phyloP scores from a whole-genome alignment of 495 filamentous ascomycete genomes.

The Trypethelium eluteriae region DNA sequence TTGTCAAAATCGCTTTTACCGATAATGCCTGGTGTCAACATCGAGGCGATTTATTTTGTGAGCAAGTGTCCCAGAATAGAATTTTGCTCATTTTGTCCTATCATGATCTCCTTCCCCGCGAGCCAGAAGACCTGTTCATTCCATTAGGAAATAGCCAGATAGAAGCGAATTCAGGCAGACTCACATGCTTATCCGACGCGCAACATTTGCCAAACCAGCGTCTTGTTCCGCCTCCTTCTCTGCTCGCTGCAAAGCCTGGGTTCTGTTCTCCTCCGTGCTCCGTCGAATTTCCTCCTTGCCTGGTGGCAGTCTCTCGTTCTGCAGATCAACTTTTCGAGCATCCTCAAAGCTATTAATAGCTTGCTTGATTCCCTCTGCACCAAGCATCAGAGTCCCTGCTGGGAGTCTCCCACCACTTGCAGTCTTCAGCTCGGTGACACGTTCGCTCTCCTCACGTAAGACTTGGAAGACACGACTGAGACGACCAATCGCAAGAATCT shows the following conservation, averaged over 20 bases:
- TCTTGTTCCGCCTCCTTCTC: conserved; percentile 86
- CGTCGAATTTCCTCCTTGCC: conserved; percentile 82
- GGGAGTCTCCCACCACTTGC: conserved; percentile 88
- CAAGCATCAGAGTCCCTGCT: conserved; percentile 93
- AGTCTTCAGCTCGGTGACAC: conserved; percentile 95
- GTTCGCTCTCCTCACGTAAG: conserved; percentile 90
- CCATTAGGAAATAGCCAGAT: not conserved
- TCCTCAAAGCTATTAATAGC: conserved; percentile 97
- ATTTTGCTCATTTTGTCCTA: not conserved
- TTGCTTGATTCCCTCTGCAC: conserved; percentile 96
- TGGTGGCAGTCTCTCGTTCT: conserved; percentile 90
- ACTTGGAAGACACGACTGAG: conserved; percentile 98
- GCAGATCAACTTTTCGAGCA: conserved; percentile 92
- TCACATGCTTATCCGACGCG: conserved; percentile 93
- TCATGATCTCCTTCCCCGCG: conserved; percentile 9
- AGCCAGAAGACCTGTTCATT: not conserved
- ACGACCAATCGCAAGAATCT: conserved; percentile 94
- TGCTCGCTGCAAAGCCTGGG: conserved; percentile 76
- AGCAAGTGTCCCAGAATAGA: not conserved
- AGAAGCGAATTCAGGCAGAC: conserved; percentile 27
- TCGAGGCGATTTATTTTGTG: not conserved
- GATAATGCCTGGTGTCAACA: not conserved
- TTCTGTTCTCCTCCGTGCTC: conserved; percentile 68
- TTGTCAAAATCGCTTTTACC: not conserved
- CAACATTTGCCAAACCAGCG: conserved; percentile 70